Percentiles rank a stretch among this genome's conserved stretches.
phyloP scores from a whole-genome alignment of 805 yeast genomes.

The Monosporozyma aerobia region DNA sequence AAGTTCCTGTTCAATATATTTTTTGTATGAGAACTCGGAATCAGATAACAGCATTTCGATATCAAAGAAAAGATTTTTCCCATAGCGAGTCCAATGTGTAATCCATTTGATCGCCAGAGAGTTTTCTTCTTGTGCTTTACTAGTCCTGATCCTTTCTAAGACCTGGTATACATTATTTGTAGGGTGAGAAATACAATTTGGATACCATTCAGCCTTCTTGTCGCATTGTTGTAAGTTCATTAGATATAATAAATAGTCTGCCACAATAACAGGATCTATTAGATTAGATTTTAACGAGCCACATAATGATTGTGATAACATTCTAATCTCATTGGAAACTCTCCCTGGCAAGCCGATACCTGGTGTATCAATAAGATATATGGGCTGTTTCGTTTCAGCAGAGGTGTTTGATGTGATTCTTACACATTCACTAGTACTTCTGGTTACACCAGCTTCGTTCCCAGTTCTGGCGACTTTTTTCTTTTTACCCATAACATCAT shows the following conservation, averaged over 20 bases:
- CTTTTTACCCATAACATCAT: conserved; percentile 11
- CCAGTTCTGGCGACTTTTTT: conserved; percentile 78
- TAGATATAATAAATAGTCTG: conserved; percentile 71
- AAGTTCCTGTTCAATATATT: conserved; percentile 7
- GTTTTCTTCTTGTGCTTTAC: conserved; percentile 39
- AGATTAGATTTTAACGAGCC: conserved; percentile 63
- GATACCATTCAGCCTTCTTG: conserved; percentile 9
- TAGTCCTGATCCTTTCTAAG: conserved; percentile 37
- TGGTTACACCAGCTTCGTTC: conserved; percentile 83
- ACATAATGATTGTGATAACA: conserved; percentile 63
- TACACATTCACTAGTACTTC: conserved; percentile 67
- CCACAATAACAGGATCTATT: conserved; percentile 79
- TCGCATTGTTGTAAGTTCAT: conserved; percentile 47
- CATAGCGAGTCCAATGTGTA: conserved; percentile 47
- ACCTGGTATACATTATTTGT: conserved; percentile 63
- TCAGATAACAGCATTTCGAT: conserved; percentile 15
- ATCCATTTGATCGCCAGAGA: conserved; percentile 61
- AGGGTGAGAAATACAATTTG: conserved; percentile 35
- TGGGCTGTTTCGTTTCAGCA: conserved; percentile 32
- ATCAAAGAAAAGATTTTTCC: conserved; percentile 31
- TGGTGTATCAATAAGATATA: conserved; percentile 80
- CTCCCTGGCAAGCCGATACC: conserved; percentile 77
- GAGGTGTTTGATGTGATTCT: conserved; percentile 31
- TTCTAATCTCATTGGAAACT: conserved; percentile 48
- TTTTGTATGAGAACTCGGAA: conserved; percentile 14